Conservation (phyloP, 2,329 filamentous ascomycete species). For the Alternaria sp. region DNA sequence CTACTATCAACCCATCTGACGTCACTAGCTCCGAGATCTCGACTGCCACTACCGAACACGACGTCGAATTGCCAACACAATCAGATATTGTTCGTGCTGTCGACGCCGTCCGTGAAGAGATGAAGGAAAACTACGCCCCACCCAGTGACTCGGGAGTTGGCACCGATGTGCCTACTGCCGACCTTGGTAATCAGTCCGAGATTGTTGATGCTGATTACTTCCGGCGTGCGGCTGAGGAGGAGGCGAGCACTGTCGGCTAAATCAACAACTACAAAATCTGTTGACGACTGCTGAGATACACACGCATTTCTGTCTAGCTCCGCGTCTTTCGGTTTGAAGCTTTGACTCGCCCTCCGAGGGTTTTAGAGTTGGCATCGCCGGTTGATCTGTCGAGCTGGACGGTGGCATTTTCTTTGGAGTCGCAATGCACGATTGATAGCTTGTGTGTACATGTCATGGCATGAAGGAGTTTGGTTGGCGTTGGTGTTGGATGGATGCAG, state of each 20-base stretch:
- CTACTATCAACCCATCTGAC: constrained; percentile 39
- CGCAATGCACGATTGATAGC: background rate
- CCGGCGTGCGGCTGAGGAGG: constrained; percentile 48
- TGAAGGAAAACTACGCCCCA: constrained; percentile 37
- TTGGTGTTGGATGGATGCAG: background rate
- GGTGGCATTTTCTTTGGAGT: background rate
- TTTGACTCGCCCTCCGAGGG: constrained; percentile 20
- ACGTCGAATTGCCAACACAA: constrained; percentile 40
- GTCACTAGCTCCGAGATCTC: constrained; percentile 39
- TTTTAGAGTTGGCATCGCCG: constrained; percentile 25
- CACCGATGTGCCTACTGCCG: constrained; percentile 49
- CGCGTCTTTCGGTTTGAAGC: constrained; percentile 17
- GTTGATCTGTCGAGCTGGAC: constrained; percentile 11
- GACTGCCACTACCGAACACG: constrained; percentile 29
- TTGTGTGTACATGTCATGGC: constrained; percentile 1
- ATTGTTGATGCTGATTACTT: constrained; percentile 49
- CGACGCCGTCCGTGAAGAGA: constrained; percentile 42
- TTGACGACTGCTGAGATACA: background rate
- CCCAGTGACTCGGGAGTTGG: constrained; percentile 52
- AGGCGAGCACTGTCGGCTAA: constrained; percentile 49
- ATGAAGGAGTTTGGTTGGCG: constrained; percentile 4
- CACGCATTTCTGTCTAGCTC: constrained; percentile 10
- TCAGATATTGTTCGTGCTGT: constrained; percentile 46
- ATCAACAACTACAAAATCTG: background rate
- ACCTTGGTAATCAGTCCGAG: constrained; percentile 27